phyloP scores from a whole-genome alignment of 257 asterid species.

The Plantago ovata region DNA sequence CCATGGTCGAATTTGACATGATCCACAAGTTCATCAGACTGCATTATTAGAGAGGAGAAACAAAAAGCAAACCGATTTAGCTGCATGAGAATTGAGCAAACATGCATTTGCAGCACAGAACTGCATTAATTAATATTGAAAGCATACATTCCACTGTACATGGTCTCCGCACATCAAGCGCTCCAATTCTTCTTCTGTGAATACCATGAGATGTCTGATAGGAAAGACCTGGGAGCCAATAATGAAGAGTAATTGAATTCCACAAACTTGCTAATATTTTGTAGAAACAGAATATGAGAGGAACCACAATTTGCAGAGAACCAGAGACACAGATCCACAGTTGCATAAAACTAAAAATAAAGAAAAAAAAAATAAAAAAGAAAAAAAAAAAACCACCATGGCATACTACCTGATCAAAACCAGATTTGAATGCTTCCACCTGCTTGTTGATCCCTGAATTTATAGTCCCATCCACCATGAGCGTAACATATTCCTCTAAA shows the following conservation, averaged over 20 bases:
- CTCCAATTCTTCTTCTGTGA: conserved; percentile 86
- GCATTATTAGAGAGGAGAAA: conserved; percentile 21
- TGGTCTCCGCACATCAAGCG: conserved; percentile 83
- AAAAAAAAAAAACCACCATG: conserved; percentile 7
- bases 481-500: conserved; percentile 66
- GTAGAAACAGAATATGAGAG: neutral
- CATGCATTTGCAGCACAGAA: conserved; percentile 5
- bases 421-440: conserved; percentile 89
- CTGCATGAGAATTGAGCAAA: conserved; percentile 9
- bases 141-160: conserved; percentile 75
- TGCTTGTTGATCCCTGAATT: conserved; percentile 83
- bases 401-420: conserved; percentile 84
- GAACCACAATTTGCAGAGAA: neutral
- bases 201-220: conserved; percentile 64
- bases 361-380: conserved; percentile 6
- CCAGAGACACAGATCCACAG: no score
- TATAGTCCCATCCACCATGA: conserved; percentile 61
- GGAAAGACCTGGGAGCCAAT: conserved; percentile 68
- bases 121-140: conserved; percentile 6
- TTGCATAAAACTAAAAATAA: neutral
- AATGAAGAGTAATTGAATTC: neutral
- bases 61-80: conserved; percentile 6
- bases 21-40: conserved; percentile 77
- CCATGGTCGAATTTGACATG: conserved; percentile 97
- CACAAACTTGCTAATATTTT: conserved; percentile 5